Base-by-base conservation (phyloP, 2,329 filamentous ascomycete genomes). In the Trichoderma koningii region DNA sequence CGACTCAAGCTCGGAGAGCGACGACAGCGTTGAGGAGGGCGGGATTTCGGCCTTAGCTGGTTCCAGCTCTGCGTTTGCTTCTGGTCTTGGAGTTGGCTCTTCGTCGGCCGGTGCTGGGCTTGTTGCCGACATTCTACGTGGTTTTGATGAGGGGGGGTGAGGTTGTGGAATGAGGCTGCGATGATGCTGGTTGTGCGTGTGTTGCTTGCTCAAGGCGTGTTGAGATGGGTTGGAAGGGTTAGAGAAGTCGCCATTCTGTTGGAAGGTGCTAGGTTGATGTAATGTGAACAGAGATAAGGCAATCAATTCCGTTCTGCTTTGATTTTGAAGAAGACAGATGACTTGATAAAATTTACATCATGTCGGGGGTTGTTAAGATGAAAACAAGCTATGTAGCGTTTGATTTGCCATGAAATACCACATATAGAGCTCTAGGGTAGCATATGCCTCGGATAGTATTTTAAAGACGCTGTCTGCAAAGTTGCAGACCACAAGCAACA, bases 21-120 rank as follows among this genome's bases (percentile, higher is more conserved):
- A 47, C 2, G 59, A 63, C 2, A 66, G 47, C 15, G 64, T 38
- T 9, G 64, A 66, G 1, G 64, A 65, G 17, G 64, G 55, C n/a
- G 23, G 0, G 7, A 30, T 45, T 7, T 51, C 57, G 2, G 26
- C 26, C 15, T 61, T 34, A 2, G 26, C 45, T 7, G 19, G 53
- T 23, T 59, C 55, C 3, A 4, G 1, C 42, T 51, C 26, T n/a
- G 41, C 7, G 30, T 48, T 17, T 45, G 23, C 14, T 38, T 14
- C 12, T 38, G 19, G 53, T 17, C 52, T 38, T 5, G 9, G 1
- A 23, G 44, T 34, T 21, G 41, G 7, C 21, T 55, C 23, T 45
- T 23, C n/a, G 4, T 53, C 38, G 5, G 10, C 15, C 44, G 47
- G 23, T 7, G 42, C 19, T 48, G 48, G 23, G 26, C 34, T 50